Evolutionary conservation across 2,329 filamentous ascomycete species (phyloP).

Genomic region (Helminthosporium solani): DNA sequence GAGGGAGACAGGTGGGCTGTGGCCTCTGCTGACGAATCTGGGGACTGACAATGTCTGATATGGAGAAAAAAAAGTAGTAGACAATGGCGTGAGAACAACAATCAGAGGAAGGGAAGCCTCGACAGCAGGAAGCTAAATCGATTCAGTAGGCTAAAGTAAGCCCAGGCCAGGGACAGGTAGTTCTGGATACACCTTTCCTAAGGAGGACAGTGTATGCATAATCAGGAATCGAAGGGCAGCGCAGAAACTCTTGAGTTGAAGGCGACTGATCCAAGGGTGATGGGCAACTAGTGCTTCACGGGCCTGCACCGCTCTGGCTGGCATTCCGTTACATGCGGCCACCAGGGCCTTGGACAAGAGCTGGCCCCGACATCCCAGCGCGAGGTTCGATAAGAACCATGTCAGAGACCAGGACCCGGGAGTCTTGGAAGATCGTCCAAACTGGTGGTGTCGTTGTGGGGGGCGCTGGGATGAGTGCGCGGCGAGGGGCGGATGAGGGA

Average conservation of each 20-base stretch:
- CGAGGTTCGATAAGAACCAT: conserved; percentile 10
- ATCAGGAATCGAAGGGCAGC: conserved; percentile 35
- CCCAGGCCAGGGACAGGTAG: conserved; percentile 25
- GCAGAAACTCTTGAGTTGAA: conserved; percentile 38
- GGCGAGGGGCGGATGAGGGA: conserved; percentile 1
- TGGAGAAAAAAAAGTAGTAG: background rate
- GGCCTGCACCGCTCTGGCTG: conserved; percentile 8
- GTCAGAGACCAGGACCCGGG: conserved; percentile 1
- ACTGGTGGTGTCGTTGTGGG: conserved; percentile 20
- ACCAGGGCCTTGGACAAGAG: conserved; percentile 34
- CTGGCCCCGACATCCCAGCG: conserved; percentile 6
- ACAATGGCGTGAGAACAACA: conserved; percentile 1
- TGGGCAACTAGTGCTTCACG: conserved; percentile 35
- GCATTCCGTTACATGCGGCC: conserved; percentile 35
- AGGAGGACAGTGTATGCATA: conserved; percentile 33
- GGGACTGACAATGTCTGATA: conserved; percentile 3
- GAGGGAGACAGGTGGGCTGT: conserved; percentile 26
- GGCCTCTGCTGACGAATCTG: conserved; percentile 26
- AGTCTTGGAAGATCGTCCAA: conserved; percentile 6
- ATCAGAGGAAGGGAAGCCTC: background rate
- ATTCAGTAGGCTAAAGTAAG: conserved; percentile 12
- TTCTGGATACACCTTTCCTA: conserved; percentile 29
- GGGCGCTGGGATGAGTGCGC: conserved; percentile 23
- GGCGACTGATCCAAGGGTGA: conserved; percentile 31
- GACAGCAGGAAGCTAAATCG: background rate